Evolutionary conservation across 192 early-diverging fungal species (phyloP).

Genomic region (Mortierella claussenii): DNA sequence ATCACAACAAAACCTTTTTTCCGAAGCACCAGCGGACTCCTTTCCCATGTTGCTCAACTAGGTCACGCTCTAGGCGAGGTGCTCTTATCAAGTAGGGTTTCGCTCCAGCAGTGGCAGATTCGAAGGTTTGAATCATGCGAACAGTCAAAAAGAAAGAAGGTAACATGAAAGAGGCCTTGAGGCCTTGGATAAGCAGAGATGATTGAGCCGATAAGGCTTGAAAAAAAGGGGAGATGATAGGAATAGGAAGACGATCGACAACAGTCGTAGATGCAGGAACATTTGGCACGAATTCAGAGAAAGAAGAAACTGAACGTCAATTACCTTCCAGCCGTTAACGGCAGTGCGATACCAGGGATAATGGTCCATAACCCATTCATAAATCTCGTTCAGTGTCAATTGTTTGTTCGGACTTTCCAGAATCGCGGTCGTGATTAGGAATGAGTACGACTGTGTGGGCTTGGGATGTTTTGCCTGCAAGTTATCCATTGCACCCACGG

Average conservation of each 20-base stretch:
- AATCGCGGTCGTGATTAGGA: slow-evolving; percentile 86
- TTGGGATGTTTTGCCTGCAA: slow-evolving; percentile 55
- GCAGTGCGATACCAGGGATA: slow-evolving; percentile 87
- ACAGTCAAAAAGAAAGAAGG: slow-evolving; percentile 11
- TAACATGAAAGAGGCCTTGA: too few species aligned
- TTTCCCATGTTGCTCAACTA: slow-evolving; percentile 33
- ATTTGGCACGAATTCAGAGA: too few species aligned
- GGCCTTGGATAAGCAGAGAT: too few species aligned
- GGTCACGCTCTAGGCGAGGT: slow-evolving; percentile 28
- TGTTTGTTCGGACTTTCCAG: slow-evolving; percentile 67
- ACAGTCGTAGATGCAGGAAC: neutral
- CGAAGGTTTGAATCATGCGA: slow-evolving; percentile 2
- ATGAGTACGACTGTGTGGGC: slow-evolving; percentile 85
- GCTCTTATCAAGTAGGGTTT: slow-evolving; percentile 40
- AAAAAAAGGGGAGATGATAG: too few species aligned
- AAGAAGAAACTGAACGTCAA: slow-evolving; percentile 1
- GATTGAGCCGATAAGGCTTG: too few species aligned
- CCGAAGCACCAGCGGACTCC: too few species aligned
- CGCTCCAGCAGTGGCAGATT: slow-evolving; percentile 15
- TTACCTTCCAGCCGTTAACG: slow-evolving; percentile 72
- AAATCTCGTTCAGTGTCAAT: slow-evolving; percentile 90
- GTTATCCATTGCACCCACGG: neutral
- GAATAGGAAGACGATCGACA: neutral
- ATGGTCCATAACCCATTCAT: slow-evolving; percentile 81
- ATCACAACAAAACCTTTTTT: too few species aligned